Percentiles rank a stretch among this genome's conserved stretches.
phyloP scores from a whole-genome alignment of 176 grass and related monocot species.

The Eragrostis nindensis region DNA sequence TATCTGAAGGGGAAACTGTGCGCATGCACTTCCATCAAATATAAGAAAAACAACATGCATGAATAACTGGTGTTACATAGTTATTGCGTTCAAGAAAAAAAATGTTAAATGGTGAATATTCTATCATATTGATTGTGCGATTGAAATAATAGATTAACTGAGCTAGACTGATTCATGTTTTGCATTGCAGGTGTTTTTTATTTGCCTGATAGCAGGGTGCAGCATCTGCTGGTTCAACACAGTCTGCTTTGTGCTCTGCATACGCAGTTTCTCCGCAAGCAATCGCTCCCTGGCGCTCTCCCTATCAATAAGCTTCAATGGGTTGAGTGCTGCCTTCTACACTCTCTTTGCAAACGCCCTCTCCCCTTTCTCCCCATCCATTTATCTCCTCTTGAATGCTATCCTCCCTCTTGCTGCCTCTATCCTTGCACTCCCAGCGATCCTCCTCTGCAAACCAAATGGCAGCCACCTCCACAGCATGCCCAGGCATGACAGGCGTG shows the following conservation, averaged over 20 bases:
- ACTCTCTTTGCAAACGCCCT: conserved; percentile 62
- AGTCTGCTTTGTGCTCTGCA: conserved; percentile 92
- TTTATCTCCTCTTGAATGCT: conserved; percentile 85
- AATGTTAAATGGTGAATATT: too few species aligned
- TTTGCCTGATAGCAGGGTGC: conserved; percentile 81
- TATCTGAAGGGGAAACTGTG: not conserved
- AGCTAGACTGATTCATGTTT: not conserved
- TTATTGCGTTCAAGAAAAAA: too few species aligned
- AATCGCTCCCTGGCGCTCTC: conserved; percentile 77
- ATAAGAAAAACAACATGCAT: not conserved
- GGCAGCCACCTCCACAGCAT: conserved; percentile 35
- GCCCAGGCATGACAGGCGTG: conserved; percentile 43
- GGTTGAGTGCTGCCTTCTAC: conserved; percentile 77
- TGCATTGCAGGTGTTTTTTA: conserved; percentile 68
- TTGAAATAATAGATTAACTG: not conserved
- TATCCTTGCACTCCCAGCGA: conserved; percentile 53
- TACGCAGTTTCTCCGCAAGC: conserved; percentile 62
- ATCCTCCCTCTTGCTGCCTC: conserved; percentile 56
- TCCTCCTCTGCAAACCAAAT: conserved; percentile 59
- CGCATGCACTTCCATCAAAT: not conserved
- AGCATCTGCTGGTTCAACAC: conserved; percentile 99
- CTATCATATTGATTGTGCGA: not conserved
- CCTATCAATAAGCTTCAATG: conserved; percentile 91
- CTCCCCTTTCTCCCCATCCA: conserved; percentile 42
- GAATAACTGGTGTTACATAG: too few species aligned